phyloP scores from a whole-genome alignment of 768 basidiomycete genomes.

The Myochromella boudieri region DNA sequence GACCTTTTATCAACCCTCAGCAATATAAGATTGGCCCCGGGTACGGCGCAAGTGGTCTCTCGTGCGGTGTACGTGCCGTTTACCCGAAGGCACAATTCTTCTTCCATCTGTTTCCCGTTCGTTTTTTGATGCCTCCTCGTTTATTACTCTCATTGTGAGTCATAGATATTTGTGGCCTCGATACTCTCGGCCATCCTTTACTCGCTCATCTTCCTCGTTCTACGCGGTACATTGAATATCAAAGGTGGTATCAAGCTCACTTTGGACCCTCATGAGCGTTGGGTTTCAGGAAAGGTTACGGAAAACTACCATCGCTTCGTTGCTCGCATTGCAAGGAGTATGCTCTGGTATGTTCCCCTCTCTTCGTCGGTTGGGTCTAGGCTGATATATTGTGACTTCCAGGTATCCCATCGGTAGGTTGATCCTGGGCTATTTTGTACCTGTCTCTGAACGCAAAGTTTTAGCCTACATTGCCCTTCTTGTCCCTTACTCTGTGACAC shows the following conservation, averaged over 20 bases:
- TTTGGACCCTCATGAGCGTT: conserved; percentile 45
- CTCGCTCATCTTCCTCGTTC: conserved; percentile 53
- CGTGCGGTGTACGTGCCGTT: conserved; percentile 49
- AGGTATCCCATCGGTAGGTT: conserved; percentile 63
- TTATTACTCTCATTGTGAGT: conserved; percentile 1
- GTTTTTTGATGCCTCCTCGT: conserved; percentile 14
- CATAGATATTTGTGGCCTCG: conserved; percentile 58
- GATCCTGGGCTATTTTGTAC: not conserved
- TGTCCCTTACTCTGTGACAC: conserved; percentile 60
- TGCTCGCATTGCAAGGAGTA: conserved; percentile 57
- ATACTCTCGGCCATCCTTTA: conserved; percentile 57
- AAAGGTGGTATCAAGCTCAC: conserved; percentile 51
- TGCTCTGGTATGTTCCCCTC: conserved; percentile 59
- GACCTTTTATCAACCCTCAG: conserved; percentile 30
- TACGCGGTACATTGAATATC: conserved; percentile 56
- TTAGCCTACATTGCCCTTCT: conserved; percentile 61
- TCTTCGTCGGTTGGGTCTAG: not conserved
- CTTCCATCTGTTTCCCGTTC: conserved; percentile 64
- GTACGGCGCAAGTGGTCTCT: conserved; percentile 52
- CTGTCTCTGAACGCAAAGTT: conserved; percentile 1
- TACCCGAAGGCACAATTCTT: conserved; percentile 45
- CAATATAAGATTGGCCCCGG: conserved; percentile 26
- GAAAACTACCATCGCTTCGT: conserved; percentile 64
- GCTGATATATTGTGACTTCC: conserved; percentile 11
- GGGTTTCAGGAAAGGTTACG: conserved; percentile 30